These are phyloP conservation scores for Phalaenopsis equestris DNA, from an alignment of 106 monocot species.

Conservation along the genomic window DNA sequence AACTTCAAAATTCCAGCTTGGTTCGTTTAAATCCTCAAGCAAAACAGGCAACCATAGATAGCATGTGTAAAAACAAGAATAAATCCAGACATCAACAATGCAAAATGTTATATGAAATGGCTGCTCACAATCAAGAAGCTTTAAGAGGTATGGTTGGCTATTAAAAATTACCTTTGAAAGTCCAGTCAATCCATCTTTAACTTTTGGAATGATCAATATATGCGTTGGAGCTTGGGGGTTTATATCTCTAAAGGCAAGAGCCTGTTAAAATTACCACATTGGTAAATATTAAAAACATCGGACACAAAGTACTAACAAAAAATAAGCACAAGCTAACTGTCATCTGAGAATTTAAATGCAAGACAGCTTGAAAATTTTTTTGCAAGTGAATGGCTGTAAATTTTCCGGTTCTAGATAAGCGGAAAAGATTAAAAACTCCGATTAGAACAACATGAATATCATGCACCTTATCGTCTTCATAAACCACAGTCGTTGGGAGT, in stretches of 20 bases:
- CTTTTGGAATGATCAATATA: slow-evolving; percentile 79
- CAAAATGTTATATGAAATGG: background rate
- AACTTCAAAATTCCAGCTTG: background rate
- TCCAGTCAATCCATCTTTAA: slow-evolving; percentile 75
- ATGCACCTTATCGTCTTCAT: slow-evolving; percentile 59
- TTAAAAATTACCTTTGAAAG: slow-evolving; percentile 47
- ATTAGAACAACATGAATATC: background rate
- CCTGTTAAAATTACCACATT: slow-evolving; percentile 22
- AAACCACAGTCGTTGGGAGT: slow-evolving; percentile 78
- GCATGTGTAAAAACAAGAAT: background rate
- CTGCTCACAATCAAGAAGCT: background rate
- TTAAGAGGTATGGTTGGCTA: background rate
- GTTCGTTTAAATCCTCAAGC: background rate
- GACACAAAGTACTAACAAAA: background rate
- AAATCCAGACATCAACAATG: background rate
- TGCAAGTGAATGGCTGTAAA: background rate
- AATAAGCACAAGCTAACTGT: background rate
- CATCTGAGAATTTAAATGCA: background rate
- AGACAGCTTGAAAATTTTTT: background rate
- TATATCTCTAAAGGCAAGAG: slow-evolving; percentile 87
- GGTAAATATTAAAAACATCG: background rate
- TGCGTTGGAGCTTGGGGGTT: slow-evolving; percentile 72
- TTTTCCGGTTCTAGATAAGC: background rate
- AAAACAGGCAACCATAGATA: background rate
- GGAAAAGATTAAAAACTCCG: background rate